These are phyloP conservation scores for Luvunga scandens DNA, from an alignment of 345 rosid species.

Conservation along the genomic window DNA sequence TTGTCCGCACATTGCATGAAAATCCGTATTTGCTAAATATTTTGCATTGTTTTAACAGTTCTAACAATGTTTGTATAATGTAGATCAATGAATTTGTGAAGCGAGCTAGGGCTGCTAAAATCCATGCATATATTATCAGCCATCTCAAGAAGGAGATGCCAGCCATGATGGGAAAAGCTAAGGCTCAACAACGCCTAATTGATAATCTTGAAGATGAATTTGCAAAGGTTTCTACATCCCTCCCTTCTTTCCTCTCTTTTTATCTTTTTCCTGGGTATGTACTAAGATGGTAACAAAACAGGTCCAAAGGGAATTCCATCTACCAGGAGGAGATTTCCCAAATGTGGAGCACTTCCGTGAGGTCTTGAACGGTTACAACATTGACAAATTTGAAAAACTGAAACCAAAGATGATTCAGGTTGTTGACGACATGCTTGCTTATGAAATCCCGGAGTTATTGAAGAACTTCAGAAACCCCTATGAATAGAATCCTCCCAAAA, in stretches of 20 bases:
- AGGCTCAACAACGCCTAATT: slow-evolving; percentile 73
- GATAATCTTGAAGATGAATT: slow-evolving; percentile 79
- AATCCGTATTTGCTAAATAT: too few relatives aligned
- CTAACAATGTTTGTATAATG: background rate
- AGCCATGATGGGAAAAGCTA: slow-evolving; percentile 92
- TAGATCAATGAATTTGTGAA: slow-evolving; percentile 95
- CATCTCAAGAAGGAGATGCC: slow-evolving; percentile 99
- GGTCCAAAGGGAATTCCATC: slow-evolving; percentile 85
- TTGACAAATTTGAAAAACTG: slow-evolving; percentile 82
- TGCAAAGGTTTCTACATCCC: slow-evolving; percentile 52
- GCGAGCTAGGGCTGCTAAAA: slow-evolving; percentile 90
- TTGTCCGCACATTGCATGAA: too few relatives aligned
- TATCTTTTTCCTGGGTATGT: too few relatives aligned
- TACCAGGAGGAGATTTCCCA: slow-evolving; percentile 83
- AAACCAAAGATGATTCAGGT: slow-evolving; percentile 87
- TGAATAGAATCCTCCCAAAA: slow-evolving; percentile 29
- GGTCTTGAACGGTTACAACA: slow-evolving; percentile 62
- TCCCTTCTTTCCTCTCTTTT: background rate
- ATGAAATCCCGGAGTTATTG: slow-evolving; percentile 81
- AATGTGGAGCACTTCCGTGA: slow-evolving; percentile 73
- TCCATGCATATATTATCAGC: slow-evolving; percentile 85
- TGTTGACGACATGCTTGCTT: slow-evolving; percentile 88
- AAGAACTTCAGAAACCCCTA: slow-evolving; percentile 84
- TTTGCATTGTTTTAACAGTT: background rate
- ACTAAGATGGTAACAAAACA: slow-evolving; percentile 16